Base-by-base conservation (phyloP, 306 rosid genomes). In the Quercus aquifolioides region DNA sequence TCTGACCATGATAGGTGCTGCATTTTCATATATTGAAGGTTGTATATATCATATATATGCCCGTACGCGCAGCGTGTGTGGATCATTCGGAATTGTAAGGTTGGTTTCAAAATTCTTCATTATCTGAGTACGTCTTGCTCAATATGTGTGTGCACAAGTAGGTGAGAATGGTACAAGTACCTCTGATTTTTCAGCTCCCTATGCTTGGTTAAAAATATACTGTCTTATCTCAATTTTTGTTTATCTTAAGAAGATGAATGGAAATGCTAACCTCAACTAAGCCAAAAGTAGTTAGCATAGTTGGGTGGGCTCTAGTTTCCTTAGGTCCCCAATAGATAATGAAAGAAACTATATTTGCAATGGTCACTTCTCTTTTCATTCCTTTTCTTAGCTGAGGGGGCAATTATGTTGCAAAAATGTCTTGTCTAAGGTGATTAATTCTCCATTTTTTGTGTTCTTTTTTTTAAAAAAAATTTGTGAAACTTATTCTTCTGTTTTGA, bases 61-160 rank as follows among this genome's bases (percentile, higher is more conserved):
- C 98, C 98, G 17, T 91, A 86, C 75, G 98, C 97, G 5, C 97
- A 94, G 82, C 94, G 95, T 31, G 94, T 75, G 59, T 94, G 97
- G 98, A 90, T 92, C 87, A 67, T 95, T 25, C 87, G 97, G 73
- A 94, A 91, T 64, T 80, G 89, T 69, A 91, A 94, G 98, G 98
- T 94, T 82, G 73, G 63, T 77, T 77, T 76, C 30, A 10, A 5
- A 69, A 38, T 3, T 55, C n/a, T 49, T 69, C 10, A 15, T 38
- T 20, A 20, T 75, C 57, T 63, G 49, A n/a, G 17, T 73, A 69
- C 76, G 56, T 55, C 65, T 76, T 58, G 41, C 57, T 49, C 57
- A 7, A 26, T 6, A 31, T 63, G 31, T 28, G 19, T 28, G 21
- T 5, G 17, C 41, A 14, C 12, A 15, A n/a, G 3, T 11, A 5